These are phyloP conservation scores for Yarrowia deformans DNA, from an alignment of 805 yeast species.

Conservation along the genomic window DNA sequence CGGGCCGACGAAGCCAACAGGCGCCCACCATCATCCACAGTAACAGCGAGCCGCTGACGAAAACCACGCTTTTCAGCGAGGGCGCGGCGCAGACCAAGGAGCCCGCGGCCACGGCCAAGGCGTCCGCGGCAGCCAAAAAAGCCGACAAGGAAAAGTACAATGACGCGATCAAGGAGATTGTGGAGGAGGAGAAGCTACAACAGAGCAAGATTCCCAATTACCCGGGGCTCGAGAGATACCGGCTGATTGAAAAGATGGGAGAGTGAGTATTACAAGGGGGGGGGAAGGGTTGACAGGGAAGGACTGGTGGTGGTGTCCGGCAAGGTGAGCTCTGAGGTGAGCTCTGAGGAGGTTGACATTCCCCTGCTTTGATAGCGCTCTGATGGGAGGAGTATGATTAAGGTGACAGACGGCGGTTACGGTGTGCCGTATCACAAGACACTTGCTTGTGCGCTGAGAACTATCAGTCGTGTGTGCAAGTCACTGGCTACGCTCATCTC, in stretches of 20 bases:
- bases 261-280: constrained; percentile 44
- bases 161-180: constrained; percentile 52
- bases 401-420: too few relatives aligned
- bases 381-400: too few relatives aligned
- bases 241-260: constrained; percentile 55
- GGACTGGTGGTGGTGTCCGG: neutral
- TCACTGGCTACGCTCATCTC: too few relatives aligned
- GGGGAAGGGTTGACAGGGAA: neutral
- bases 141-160: constrained; percentile 48
- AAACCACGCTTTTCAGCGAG: constrained; percentile 27
- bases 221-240: constrained; percentile 53
- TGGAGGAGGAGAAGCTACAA: constrained; percentile 52
- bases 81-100: constrained; percentile 16
- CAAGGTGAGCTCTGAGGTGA: too few relatives aligned
- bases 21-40: constrained; percentile 33
- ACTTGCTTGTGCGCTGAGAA: too few relatives aligned
- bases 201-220: constrained; percentile 50
- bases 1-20: constrained; percentile 31
- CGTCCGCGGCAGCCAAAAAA: constrained; percentile 39
- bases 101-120: constrained; percentile 1
- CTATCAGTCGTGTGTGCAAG: too few relatives aligned
- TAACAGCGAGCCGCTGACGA: constrained; percentile 26
- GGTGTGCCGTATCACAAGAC: too few relatives aligned
- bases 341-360: too few relatives aligned
- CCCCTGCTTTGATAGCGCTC: too few relatives aligned